A percentile compares a stretch with the other conserved stretches of the same genome.
These are phyloP conservation scores for Penicillium ucsense DNA, from an alignment of 495 filamentous ascomycete genomes.

Conservation along the genomic window DNA sequence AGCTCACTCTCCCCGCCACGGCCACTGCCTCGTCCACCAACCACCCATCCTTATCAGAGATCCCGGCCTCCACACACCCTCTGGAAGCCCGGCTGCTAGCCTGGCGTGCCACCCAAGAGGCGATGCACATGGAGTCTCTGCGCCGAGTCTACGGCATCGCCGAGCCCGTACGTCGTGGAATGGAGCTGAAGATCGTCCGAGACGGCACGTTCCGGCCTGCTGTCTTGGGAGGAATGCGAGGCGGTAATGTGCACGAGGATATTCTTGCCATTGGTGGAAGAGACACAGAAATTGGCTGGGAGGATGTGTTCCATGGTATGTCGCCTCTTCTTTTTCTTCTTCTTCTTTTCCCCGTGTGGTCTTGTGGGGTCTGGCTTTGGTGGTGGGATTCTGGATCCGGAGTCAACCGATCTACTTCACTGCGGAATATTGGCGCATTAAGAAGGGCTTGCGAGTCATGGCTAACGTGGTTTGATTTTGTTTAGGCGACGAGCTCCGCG, in stretches of 20 bases:
- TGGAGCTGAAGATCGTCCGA: constrained; percentile 82
- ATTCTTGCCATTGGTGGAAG: constrained; percentile 60
- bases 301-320: constrained; percentile 70
- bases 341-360: too few species aligned
- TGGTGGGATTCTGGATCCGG: background rate
- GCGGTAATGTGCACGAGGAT: constrained; percentile 58
- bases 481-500: constrained; percentile 52
- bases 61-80: constrained; percentile 62
- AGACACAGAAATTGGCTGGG: constrained; percentile 70
- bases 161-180: constrained; percentile 87
- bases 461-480: constrained; percentile 2
- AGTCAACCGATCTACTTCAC: background rate
- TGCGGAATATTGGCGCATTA: background rate
- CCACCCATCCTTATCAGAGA: constrained; percentile 19
- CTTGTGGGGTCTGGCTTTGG: background rate
- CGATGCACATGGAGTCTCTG: constrained; percentile 76
- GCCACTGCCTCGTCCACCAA: constrained; percentile 36
- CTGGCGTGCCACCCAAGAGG: constrained; percentile 80
- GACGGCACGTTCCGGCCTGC: constrained; percentile 45
- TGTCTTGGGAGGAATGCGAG: constrained; percentile 30
- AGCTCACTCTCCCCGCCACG: constrained; percentile 49
- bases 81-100: constrained; percentile 78
- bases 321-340: constrained; percentile 3
- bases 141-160: constrained; percentile 80
- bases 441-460: background rate